Conservation (phyloP, 345 rosid genomes). For the Gynandropsis gynandra region DNA sequence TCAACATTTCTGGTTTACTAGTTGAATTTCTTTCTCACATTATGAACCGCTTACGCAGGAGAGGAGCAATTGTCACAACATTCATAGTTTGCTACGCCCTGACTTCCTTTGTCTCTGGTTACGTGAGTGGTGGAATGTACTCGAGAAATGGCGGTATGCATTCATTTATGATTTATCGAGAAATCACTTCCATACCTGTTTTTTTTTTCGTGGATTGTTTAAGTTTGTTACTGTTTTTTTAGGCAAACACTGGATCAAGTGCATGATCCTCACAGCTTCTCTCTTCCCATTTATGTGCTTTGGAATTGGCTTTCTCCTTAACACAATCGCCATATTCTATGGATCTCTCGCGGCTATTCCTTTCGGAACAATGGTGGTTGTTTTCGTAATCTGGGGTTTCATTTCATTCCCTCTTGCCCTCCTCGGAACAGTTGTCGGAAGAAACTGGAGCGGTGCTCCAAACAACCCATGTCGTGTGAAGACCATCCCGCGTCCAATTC, state of each 20-base stretch:
- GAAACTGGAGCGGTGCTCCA: slow-evolving; percentile 94
- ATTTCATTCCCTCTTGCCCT: slow-evolving; percentile 93
- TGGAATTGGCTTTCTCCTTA: slow-evolving; percentile 76
- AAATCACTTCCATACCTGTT: no score
- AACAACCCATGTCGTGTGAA: slow-evolving; percentile 95
- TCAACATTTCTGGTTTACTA: neutral
- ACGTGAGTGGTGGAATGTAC: slow-evolving; percentile 99
- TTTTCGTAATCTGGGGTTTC: slow-evolving; percentile 87
- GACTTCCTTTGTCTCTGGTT: slow-evolving; percentile 94
- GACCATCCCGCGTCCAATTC: slow-evolving; percentile 94
- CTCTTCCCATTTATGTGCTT: slow-evolving; percentile 90
- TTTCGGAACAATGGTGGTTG: slow-evolving; percentile 91
- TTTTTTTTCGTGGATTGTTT: neutral
- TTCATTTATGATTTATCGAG: slow-evolving; percentile 4
- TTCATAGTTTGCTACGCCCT: slow-evolving; percentile 94
- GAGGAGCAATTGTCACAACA: slow-evolving; percentile 99
- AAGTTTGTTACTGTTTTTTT: slow-evolving; percentile 14
- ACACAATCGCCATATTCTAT: slow-evolving; percentile 85
- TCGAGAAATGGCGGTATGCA: slow-evolving; percentile 93
- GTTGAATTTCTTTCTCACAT: slow-evolving; percentile 9
- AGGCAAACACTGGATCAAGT: slow-evolving; percentile 94
- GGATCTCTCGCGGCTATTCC: slow-evolving; percentile 96
- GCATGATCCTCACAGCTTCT: slow-evolving; percentile 92
- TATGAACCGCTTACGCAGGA: slow-evolving; percentile 42
- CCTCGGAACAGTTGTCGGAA: slow-evolving; percentile 88